These are phyloP conservation scores for Russula emetica DNA, from an alignment of 768 basidiomycete genomes.

Conservation along the genomic window DNA sequence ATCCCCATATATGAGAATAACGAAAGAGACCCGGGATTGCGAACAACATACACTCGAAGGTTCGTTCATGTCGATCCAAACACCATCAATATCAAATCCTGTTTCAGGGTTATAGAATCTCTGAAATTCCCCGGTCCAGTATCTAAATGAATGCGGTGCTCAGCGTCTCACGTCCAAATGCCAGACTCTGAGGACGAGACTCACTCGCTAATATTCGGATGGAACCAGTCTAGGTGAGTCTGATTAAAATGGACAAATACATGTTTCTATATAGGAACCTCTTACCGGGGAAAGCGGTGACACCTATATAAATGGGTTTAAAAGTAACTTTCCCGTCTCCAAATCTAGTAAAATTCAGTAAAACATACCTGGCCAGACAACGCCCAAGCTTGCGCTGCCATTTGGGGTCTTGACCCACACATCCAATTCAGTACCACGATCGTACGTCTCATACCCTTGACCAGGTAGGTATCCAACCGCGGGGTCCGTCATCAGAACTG, in stretches of 20 bases:
- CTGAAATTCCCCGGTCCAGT: constrained; percentile 60
- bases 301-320: constrained; percentile 35
- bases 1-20: not conserved
- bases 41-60: constrained; percentile 48
- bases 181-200: constrained; percentile 25
- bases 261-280: not conserved
- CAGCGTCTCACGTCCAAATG: not conserved
- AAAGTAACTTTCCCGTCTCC: not conserved
- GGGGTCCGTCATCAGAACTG: constrained; percentile 73
- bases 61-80: constrained; percentile 78
- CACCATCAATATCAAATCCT: constrained; percentile 64
- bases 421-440: constrained; percentile 49
- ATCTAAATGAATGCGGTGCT: constrained; percentile 35
- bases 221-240: constrained; percentile 51
- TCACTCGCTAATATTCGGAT: constrained; percentile 47
- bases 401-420: constrained; percentile 61
- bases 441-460: constrained; percentile 49
- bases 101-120: constrained; percentile 49
- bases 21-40: too few species aligned
- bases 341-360: not conserved
- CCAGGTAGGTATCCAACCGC: constrained; percentile 53
- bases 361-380: constrained; percentile 59
- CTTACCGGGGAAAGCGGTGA: constrained; percentile 53
- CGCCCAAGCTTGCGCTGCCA: constrained; percentile 51
- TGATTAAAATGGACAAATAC: not conserved